Base-by-base conservation (phyloP, 2,329 filamentous ascomycete species). In the Chrysosporium keratinophilum region DNA sequence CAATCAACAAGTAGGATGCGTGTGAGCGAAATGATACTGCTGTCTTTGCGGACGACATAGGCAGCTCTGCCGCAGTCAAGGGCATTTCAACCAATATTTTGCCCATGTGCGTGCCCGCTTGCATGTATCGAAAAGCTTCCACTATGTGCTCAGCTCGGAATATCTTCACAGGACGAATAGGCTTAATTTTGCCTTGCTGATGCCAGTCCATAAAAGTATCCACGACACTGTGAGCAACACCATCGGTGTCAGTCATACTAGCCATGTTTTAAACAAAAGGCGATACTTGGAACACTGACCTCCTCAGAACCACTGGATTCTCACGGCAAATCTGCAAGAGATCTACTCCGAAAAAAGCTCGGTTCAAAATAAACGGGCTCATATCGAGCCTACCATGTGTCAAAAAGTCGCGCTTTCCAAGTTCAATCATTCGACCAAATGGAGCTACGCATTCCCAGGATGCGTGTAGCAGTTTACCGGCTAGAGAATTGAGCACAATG, bases 51-150 rank as follows among this genome's bases (percentile, higher is more conserved):
- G n/a, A 19, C 28, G 15, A 39, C 20, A 14, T 40, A 4, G 11
- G 39, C 23, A 28, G 19, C 14, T 39, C 14, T 15, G 20, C 15
- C 19, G 50, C n/a, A 19, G 23, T 28, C 7, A 7, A 4, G 23
- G 23, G 31, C 17, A 11, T 53, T 42, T 35, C 31, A n/a, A 72
- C 53, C 6, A 72, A 65, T 1, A 72, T 57, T 55, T 72, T 72
- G 9, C 71, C 70, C 1, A 69, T 63, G 48, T 71, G 68, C 15
- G 45, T 45, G 0, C 67, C 69, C 4, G 58, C 46, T 9, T 65
- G 64, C 46, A 72, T 64, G 52, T 59, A 63, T 2, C 56, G 44
- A 11, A 72, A 57, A 0, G 67, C 69, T 0, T 57, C 57, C 1
- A 43, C 6, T 0, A 68, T 47, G 0, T 64, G 42, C 6, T 59